Evolutionary conservation across 2,329 filamentous ascomycete species (phyloP).

Genomic region (Diaporthe sp.): DNA sequence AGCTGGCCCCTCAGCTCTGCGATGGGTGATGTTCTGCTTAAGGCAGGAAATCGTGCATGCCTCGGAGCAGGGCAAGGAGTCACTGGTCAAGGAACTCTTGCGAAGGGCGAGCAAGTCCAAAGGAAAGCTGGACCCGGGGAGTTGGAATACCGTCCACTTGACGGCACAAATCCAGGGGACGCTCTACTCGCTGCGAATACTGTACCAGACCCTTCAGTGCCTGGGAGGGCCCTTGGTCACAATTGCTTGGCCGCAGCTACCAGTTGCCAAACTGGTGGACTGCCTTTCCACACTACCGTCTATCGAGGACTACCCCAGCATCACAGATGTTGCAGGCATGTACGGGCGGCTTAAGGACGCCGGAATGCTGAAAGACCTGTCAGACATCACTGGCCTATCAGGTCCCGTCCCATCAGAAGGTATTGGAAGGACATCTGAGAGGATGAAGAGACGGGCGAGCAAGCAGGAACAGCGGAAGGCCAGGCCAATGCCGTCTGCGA

Average conservation of each 20-base stretch:
- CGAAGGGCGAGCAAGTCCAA: slow-evolving; percentile 45
- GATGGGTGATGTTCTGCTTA: slow-evolving; percentile 54
- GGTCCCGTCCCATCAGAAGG: background rate
- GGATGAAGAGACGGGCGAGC: background rate
- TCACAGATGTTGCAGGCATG: slow-evolving; percentile 16
- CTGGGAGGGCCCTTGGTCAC: slow-evolving; percentile 1
- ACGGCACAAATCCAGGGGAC: slow-evolving; percentile 72
- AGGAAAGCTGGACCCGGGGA: slow-evolving; percentile 51
- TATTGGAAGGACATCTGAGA: background rate
- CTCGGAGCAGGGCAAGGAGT: slow-evolving; percentile 48
- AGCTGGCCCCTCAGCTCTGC: slow-evolving; percentile 38
- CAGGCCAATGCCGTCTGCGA: background rate
- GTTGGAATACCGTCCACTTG: slow-evolving; percentile 74
- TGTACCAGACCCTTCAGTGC: slow-evolving; percentile 61
- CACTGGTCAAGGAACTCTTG: slow-evolving; percentile 51
- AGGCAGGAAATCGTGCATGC: slow-evolving; percentile 55
- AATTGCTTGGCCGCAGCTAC: background rate
- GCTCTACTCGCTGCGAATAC: slow-evolving; percentile 73
- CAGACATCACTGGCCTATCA: background rate
- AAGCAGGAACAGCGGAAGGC: background rate
- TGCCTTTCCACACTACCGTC: slow-evolving; percentile 36
- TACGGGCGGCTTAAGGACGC: slow-evolving; percentile 15
- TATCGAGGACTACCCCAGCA: slow-evolving; percentile 31
- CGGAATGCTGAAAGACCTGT: background rate
- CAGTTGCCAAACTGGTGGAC: slow-evolving; percentile 3